A percentile compares a stretch with the other conserved stretches of the same genome.
These are phyloP conservation scores for Tolypocladium cylindrosporum DNA, from an alignment of 2,329 filamentous ascomycete genomes.

Conservation along the genomic window DNA sequence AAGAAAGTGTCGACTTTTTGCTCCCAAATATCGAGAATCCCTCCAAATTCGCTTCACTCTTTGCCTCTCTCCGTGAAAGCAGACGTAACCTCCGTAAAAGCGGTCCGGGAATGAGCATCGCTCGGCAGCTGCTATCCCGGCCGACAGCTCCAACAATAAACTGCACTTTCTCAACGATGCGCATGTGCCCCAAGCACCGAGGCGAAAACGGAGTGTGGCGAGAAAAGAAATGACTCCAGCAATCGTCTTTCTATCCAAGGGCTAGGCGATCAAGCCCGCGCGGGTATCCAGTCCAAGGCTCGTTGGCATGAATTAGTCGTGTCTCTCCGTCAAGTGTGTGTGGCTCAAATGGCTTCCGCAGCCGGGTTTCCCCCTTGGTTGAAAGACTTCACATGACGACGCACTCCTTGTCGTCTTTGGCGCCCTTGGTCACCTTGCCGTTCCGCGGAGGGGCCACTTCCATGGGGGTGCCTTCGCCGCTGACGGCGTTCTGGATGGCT, in stretches of 20 bases:
- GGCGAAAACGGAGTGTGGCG: neutral
- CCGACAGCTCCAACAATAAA: neutral
- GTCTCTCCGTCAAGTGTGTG: neutral
- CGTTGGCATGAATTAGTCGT: slow-evolving; percentile 1
- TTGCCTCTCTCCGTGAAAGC: neutral
- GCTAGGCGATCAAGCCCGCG: neutral
- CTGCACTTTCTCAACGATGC: neutral
- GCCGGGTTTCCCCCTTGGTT: neutral
- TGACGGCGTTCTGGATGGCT: slow-evolving; percentile 76
- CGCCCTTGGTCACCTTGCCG: slow-evolving; percentile 40
- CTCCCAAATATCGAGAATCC: neutral
- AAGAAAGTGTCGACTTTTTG: neutral
- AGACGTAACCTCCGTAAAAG: neutral
- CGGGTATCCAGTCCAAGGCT: slow-evolving; percentile 3
- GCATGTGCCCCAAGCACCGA: neutral
- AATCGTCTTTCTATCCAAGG: neutral
- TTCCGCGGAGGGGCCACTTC: slow-evolving; percentile 42
- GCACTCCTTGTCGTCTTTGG: slow-evolving; percentile 45
- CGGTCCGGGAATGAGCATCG: neutral
- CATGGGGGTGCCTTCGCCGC: slow-evolving; percentile 43
- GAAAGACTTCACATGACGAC: slow-evolving; percentile 41
- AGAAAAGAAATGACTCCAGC: neutral
- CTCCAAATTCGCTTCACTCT: neutral
- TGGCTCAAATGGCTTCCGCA: neutral
- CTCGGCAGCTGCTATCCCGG: neutral